Evolutionary conservation across 2,329 filamentous ascomycete species (phyloP), one percentile per base, ranked within the genome.

Genomic region (Microcyclosporella mali): DNA sequence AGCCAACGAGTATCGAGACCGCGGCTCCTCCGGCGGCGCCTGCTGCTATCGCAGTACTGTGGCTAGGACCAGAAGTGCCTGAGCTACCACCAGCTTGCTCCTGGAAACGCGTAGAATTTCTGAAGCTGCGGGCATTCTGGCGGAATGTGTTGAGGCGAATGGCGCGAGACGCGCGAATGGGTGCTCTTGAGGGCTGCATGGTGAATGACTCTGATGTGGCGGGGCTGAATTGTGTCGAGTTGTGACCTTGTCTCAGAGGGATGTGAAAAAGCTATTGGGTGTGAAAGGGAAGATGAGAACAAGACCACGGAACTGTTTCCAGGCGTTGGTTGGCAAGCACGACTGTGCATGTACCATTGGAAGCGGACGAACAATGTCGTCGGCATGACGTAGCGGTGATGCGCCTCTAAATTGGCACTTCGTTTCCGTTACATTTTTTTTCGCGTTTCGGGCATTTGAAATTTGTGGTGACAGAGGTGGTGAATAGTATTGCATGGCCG

Each of bases 1-100:
- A 78, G 25, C 70, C 71, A 6, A 67, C 66, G 2, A 61, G 43
- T 36, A 75, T 61, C 2, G 73, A 72, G 11, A 70, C 60, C 17
- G 63, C 60, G 15, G 71, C 74, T 40, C 76, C 76, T n/a, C 29
- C 70, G 70, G 15, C 41, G 7, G 30, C 28, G 14, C 41, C 41
- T 10, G 16, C 9, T 14, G 39, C 39, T 21, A 14, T 15, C 9
- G 21, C 4, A 6, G 21, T 9, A 25, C 21, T 21, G 30, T 16
- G 28, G n/a, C 15, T 19, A 2, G 38, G 18, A 3, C 29, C 15
- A 27, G 30, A 4, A 19, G 34, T 11, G 40, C 45, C 30, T 39
- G 12, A 2, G 28, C 25, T 15, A 40, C 45, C 18, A 40, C 52
- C 17, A 28, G 25, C 31, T 21, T 25, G 12, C 19, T 30, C 27